These are phyloP conservation scores for Xeromyces bisporus DNA, from an alignment of 495 filamentous ascomycete species.

Conservation along the genomic window DNA sequence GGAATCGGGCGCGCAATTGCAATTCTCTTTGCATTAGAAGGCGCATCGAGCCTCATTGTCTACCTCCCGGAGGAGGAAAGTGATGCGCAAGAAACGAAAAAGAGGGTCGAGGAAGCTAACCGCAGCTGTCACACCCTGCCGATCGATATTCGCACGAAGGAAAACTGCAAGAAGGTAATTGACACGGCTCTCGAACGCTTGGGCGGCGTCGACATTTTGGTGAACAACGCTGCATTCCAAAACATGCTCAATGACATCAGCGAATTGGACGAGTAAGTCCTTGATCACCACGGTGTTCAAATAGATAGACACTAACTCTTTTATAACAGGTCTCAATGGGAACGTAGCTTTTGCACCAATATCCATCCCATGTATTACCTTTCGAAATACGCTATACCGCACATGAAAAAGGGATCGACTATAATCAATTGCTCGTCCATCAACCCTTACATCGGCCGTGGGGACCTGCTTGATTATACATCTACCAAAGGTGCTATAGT, in stretches of 20 bases:
- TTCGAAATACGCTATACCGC: slow-evolving; percentile 58
- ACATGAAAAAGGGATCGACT: slow-evolving; percentile 57
- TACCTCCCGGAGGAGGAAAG: slow-evolving; percentile 63
- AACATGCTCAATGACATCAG: slow-evolving; percentile 57
- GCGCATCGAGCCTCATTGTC: slow-evolving; percentile 55
- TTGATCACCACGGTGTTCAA: not conserved
- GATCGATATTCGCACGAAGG: slow-evolving; percentile 41
- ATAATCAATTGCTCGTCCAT: slow-evolving; percentile 77
- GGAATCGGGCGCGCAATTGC: slow-evolving; percentile 69
- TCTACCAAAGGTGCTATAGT: slow-evolving; percentile 71
- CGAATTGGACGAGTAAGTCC: slow-evolving; percentile 50
- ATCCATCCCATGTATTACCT: slow-evolving; percentile 63
- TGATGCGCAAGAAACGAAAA: slow-evolving; percentile 60
- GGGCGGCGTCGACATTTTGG: slow-evolving; percentile 56
- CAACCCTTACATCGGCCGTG: slow-evolving; percentile 69
- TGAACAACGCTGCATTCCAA: slow-evolving; percentile 70
- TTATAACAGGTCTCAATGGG: slow-evolving; percentile 49
- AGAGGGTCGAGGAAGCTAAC: slow-evolving; percentile 46
- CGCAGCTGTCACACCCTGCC: slow-evolving; percentile 41
- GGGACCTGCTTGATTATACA: slow-evolving; percentile 75
- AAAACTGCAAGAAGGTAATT: slow-evolving; percentile 55
- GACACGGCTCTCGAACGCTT: slow-evolving; percentile 46
- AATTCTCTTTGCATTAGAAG: slow-evolving; percentile 70
- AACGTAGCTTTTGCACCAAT: slow-evolving; percentile 56
- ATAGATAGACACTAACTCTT: not conserved